phyloP scores from a whole-genome alignment of 306 rosid species.

The Casuarina cunninghamiana region DNA sequence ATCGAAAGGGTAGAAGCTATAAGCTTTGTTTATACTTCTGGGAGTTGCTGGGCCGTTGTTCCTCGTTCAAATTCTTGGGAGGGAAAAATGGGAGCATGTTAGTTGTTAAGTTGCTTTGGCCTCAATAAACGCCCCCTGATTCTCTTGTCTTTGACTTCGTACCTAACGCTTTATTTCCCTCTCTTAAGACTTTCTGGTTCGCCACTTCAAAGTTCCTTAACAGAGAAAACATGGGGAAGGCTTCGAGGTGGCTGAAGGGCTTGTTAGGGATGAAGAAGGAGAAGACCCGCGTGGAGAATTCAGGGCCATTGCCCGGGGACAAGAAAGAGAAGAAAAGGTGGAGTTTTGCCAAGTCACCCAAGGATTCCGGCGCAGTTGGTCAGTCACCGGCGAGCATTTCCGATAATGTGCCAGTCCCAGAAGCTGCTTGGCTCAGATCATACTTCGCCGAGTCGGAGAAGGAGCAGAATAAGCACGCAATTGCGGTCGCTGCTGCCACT shows the following conservation, averaged over 20 bases:
- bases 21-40: neutral
- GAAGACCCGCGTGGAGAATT: conserved; percentile 44
- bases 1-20: neutral
- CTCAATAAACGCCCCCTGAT: conserved; percentile 28
- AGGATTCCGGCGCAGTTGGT: conserved; percentile 29
- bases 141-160: conserved; percentile 12
- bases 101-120: neutral
- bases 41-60: neutral
- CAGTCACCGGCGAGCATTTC: conserved; percentile 12
- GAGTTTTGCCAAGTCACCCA: conserved; percentile 80
- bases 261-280: conserved; percentile 84
- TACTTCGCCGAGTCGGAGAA: conserved; percentile 59
- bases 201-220: conserved; percentile 15
- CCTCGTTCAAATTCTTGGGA: conserved; percentile 9
- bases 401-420: conserved; percentile 21
- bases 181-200: conserved; percentile 5
- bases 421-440: conserved; percentile 68
- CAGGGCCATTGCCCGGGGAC: conserved; percentile 32
- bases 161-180: neutral
- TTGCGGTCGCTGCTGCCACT: conserved; percentile 97
- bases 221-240: conserved; percentile 50
- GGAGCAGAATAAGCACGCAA: conserved; percentile 86
- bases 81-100: conserved; percentile 1
- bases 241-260: conserved; percentile 85
- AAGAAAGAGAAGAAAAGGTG: conserved; percentile 73